Base-by-base conservation (phyloP, 106 monocot genomes). In the Xerophyta viscosa region DNA sequence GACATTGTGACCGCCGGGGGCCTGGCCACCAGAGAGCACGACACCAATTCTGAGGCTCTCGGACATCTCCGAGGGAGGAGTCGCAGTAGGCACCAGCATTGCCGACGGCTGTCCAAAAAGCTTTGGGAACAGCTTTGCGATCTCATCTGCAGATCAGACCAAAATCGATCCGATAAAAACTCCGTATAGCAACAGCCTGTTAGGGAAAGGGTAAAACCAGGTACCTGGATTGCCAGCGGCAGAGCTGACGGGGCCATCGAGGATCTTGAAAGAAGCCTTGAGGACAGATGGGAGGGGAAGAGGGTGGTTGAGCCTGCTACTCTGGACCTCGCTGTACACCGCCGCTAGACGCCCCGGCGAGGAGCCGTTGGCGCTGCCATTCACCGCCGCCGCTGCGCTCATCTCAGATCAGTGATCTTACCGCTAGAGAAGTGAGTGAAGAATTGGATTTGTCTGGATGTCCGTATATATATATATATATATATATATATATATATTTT, bases 111-210 rank as follows among this genome's bases (percentile, higher is more conserved):
- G 96, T 3, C 85, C 96, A 27, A 73, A 96, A 4, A 96, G 54
- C 12, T 46, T 55, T 1, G 96, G 96, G 58, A 96, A 96, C 30
- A 96, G 68, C 71, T 96, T 89, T 43, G 78, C 79, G 21, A 96
- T 96, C 85, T 96, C 96, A 73, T 82, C 94, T 89, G 69, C 52
- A n/a, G n/a, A n/a, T n/a, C n/a, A n/a, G n/a, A n/a, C n/a, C n/a
- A n/a, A n/a, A n/a, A n/a, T n/a, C n/a, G n/a, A n/a, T n/a, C n/a
- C n/a, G n/a, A n/a, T n/a, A n/a, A n/a, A n/a, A n/a, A n/a, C n/a
- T n/a, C n/a, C n/a, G n/a, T n/a, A n/a, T n/a, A n/a, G n/a, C n/a
- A n/a, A n/a, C n/a, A n/a, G n/a, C n/a, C n/a, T n/a, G n/a, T n/a
- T n/a, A n/a, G n/a, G n/a, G n/a, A n/a, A n/a, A n/a, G n/a, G n/a